Base-by-base conservation (phyloP, 2,329 filamentous ascomycete genomes). In the Cladophialophora psammophila region DNA sequence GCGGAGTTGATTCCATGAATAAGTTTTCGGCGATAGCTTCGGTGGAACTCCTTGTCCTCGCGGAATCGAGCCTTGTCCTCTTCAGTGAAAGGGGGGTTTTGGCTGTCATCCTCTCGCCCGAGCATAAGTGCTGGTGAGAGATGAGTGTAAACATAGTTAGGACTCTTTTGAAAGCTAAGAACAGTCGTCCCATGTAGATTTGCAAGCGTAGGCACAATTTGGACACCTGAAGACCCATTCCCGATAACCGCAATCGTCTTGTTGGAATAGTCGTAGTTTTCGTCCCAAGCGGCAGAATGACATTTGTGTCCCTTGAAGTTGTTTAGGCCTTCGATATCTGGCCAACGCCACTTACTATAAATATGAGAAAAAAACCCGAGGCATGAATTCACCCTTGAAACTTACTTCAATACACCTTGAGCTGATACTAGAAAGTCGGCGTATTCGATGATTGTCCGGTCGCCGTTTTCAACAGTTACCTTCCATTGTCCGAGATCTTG, bases 391-490 rank as follows among this genome's bases (percentile, higher is more conserved):
- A 40, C 13, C 36, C 36, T 12, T 32, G 18, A 4, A 18, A 64
- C 66, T 52, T 36, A 68, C 66, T 52, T 76, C 53, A 76, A 50
- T n/a, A 75, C 65, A 5, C 75, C 74, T 32, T 72, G 69, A 2
- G 67, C 78, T 10, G 75, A 74, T 13, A 82, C 77, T 10, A 83
- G 57, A 60, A 76, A 76, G 75, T 80, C 75, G 64, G 74, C 74
- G 42, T 68, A 72, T 64, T 75, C 76, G 3, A 67, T 72, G 2
- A 72, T 64, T 3, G 72, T 65, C 48, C 52, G 18, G 7, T 74
- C 74, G 12, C 74, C 64, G 36, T 74, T 66, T 36, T 75, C 57
- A 20, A 82, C 71, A 20, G 68, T 71, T 2, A 82, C 63, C 32
- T 74, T 70, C 80, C 80, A 82, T 62, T 76, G 74, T 1, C 75